Percentiles rank a stretch among this genome's conserved stretches.
These are phyloP conservation scores for Phaseolus coccineus DNA, from an alignment of 331 rosid species.

Conservation along the genomic window DNA sequence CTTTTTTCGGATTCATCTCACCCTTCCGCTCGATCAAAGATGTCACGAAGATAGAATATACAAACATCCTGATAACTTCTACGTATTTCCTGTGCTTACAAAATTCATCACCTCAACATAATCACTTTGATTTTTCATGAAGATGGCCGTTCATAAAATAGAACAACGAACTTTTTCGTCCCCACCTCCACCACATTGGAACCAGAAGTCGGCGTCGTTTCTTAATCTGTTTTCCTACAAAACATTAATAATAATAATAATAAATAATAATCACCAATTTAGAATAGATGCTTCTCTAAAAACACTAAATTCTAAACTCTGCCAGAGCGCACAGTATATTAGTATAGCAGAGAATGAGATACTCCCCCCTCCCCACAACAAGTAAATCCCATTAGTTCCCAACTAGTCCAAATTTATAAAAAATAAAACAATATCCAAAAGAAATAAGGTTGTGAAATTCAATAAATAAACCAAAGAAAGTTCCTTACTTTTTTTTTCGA, in stretches of 20 bases:
- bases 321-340: background rate
- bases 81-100: conserved; percentile 33
- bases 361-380: background rate
- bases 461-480: conserved; percentile 37
- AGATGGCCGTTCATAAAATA: conserved; percentile 50
- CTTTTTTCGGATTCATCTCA: conserved; percentile 10
- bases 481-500: conserved; percentile 67
- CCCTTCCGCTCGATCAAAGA: conserved; percentile 21
- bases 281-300: conserved; percentile 13
- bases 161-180: conserved; percentile 54
- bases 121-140: conserved; percentile 52
- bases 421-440: conserved; percentile 11
- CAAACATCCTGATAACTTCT: conserved; percentile 50
- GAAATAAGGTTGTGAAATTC: background rate
- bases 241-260: background rate
- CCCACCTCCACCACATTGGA: conserved; percentile 72
- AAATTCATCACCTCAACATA: conserved; percentile 42
- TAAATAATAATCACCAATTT: conserved; percentile 21
- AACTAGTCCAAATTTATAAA: conserved; percentile 18
- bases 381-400: conserved; percentile 7
- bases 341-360: conserved; percentile 16
- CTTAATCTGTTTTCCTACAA: conserved; percentile 61
- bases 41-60: conserved; percentile 47
- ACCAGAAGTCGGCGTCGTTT: conserved; percentile 51
- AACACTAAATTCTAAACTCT: background rate